Conservation (phyloP, 2,329 filamentous ascomycete genomes). For the Aspergillus ibericus region DNA sequence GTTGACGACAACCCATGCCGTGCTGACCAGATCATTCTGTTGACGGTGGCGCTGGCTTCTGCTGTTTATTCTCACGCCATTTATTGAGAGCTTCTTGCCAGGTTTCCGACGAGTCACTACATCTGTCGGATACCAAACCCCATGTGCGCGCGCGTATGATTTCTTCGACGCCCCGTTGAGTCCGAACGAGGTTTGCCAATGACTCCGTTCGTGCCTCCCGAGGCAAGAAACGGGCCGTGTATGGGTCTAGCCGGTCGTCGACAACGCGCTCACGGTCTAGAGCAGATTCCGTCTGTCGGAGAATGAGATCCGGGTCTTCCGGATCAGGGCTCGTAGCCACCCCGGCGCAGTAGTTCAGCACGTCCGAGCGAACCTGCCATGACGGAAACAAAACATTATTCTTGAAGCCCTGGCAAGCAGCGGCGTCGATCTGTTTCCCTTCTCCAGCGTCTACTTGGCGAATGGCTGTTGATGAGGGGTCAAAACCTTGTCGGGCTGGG, state of each 20-base stretch:
- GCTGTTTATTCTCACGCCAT: constrained; percentile 55
- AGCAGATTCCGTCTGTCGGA: constrained; percentile 69
- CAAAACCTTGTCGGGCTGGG: constrained; percentile 70
- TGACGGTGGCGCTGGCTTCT: constrained; percentile 7
- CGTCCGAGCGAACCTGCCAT: constrained; percentile 80
- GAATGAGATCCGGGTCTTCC: constrained; percentile 73
- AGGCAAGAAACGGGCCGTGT: constrained; percentile 77
- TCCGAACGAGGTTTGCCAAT: constrained; percentile 68
- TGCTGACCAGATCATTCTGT: neutral
- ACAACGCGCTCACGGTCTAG: constrained; percentile 71
- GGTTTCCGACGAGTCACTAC: constrained; percentile 57
- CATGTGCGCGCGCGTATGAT: constrained; percentile 79
- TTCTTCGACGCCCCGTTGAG: constrained; percentile 72
- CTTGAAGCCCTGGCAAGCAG: constrained; percentile 71
- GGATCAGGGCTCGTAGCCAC: constrained; percentile 87
- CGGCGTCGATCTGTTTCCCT: constrained; percentile 57
- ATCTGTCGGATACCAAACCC: constrained; percentile 74
- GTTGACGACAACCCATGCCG: neutral
- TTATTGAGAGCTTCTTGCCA: constrained; percentile 66
- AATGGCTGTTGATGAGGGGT: constrained; percentile 72
- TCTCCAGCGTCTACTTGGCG: constrained; percentile 55
- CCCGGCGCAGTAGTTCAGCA: constrained; percentile 83
- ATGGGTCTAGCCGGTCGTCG: constrained; percentile 83
- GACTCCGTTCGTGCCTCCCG: constrained; percentile 75
- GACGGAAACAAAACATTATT: constrained; percentile 78